Percentiles rank a stretch among this genome's conserved stretches.
Conservation (phyloP, 2,329 filamentous ascomycete genomes). For the Massarina eburnea region DNA sequence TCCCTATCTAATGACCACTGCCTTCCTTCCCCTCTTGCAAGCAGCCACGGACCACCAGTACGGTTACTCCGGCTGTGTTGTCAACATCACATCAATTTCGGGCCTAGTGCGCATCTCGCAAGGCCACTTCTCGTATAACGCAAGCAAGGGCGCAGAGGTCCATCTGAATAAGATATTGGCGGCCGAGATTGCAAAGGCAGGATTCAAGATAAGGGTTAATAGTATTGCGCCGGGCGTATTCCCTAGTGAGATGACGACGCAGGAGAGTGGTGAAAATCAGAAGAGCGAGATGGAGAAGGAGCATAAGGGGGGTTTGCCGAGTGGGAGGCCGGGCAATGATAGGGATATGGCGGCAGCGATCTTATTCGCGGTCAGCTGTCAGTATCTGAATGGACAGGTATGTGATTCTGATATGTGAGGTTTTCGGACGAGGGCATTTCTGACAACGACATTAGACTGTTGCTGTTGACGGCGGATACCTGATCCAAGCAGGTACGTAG, state of each 20-base stretch:
- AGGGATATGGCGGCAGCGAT: slow-evolving; percentile 61
- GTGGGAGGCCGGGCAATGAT: slow-evolving; percentile 58
- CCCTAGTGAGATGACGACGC: slow-evolving; percentile 60
- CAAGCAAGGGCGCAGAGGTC: slow-evolving; percentile 54
- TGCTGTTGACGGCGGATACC: slow-evolving; percentile 58
- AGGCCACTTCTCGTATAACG: slow-evolving; percentile 53
- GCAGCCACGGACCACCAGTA: slow-evolving; percentile 46
- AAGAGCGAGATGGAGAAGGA: slow-evolving; percentile 58
- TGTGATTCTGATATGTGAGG: not conserved
- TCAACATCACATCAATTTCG: slow-evolving; percentile 52
- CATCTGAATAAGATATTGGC: slow-evolving; percentile 60
- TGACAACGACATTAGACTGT: slow-evolving; percentile 33
- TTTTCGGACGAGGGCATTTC: not conserved
- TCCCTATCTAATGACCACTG: slow-evolving; percentile 51
- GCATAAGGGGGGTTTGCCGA: slow-evolving; percentile 54
- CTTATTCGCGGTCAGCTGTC: slow-evolving; percentile 54
- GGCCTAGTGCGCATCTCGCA: slow-evolving; percentile 51
- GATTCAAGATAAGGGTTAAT: slow-evolving; percentile 59
- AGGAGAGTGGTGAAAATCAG: slow-evolving; percentile 54
- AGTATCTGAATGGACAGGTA: slow-evolving; percentile 52
- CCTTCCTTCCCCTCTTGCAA: slow-evolving; percentile 50
- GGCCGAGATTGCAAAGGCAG: slow-evolving; percentile 53
- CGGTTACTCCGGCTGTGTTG: slow-evolving; percentile 48
- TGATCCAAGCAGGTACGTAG: slow-evolving; percentile 38
- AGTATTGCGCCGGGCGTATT: slow-evolving; percentile 61